Evolutionary conservation across 208 protist genomes (phyloP).

Genomic region (Novymonas esmeraldas): DNA sequence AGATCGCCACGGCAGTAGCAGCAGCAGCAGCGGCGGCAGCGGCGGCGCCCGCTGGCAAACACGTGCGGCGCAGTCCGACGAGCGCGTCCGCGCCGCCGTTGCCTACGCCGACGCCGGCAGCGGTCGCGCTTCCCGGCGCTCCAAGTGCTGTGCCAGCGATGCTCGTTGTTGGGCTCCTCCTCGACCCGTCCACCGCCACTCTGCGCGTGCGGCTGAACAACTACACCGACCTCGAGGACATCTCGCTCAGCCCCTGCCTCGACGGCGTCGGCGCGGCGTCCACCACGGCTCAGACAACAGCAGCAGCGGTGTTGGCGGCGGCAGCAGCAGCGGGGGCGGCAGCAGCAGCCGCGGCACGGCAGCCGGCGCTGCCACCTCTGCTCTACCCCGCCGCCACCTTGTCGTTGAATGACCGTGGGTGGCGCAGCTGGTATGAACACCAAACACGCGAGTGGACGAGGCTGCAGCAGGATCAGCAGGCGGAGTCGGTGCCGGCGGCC

Average conservation of each 20-base stretch:
- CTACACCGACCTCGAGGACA: conserved; percentile 20
- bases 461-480: conserved; percentile 3
- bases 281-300: background rate
- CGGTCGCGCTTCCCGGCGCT: background rate
- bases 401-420: conserved; percentile 28
- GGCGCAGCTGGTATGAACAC: conserved; percentile 28
- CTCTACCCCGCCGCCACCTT: conserved; percentile 33
- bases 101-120: background rate
- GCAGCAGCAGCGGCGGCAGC: background rate
- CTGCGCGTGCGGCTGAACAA: conserved; percentile 35
- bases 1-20: background rate
- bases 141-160: background rate
- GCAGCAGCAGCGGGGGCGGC: background rate
- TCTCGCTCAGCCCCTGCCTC: background rate
- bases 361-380: background rate
- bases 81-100: background rate
- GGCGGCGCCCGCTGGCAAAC: no score
- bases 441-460: conserved; percentile 20
- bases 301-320: background rate
- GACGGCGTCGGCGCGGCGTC: background rate
- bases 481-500: background rate
- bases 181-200: conserved; percentile 4
- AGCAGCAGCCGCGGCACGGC: background rate
- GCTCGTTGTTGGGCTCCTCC: conserved; percentile 22
- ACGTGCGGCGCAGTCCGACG: background rate